Evolutionary conservation across 1,284 basidiomycete genomes (phyloP).

Genomic region (Termitomyces sp.): DNA sequence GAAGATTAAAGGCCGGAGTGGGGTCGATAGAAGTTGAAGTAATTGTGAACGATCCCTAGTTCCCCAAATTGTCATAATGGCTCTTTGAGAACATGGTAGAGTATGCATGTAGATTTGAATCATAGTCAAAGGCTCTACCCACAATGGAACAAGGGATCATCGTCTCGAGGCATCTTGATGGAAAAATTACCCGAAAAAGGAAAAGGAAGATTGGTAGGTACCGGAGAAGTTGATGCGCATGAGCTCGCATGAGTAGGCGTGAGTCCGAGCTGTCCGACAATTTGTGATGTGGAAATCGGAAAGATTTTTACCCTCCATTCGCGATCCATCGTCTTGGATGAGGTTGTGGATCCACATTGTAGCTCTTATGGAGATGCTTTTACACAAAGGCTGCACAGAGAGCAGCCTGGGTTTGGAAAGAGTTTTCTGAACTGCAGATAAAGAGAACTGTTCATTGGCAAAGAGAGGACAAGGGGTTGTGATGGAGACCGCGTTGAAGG

Average conservation of each 20-base stretch:
- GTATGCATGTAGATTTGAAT: background rate
- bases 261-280: background rate
- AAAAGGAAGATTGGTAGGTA: constrained; percentile 6
- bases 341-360: constrained; percentile 17
- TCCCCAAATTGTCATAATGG: constrained; percentile 1
- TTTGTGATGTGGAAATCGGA: background rate
- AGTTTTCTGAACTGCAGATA: constrained; percentile 6
- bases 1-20: background rate
- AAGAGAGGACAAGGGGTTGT: constrained; percentile 16
- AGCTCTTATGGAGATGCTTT: constrained; percentile 2
- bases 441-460: background rate
- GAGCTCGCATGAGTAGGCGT: background rate
- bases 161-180: constrained; percentile 1
- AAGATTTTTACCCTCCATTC: background rate
- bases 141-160: constrained; percentile 17
- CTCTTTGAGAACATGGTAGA: background rate
- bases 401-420: background rate
- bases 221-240: background rate
- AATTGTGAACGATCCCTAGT: background rate
- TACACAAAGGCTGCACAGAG: too few relatives aligned
- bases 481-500: constrained; percentile 10
- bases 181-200: constrained; percentile 8
- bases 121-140: constrained; percentile 14
- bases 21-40: background rate
- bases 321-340: background rate